phyloP scores from a whole-genome alignment of 805 yeast genomes.

The Lipomyces orientalis region DNA sequence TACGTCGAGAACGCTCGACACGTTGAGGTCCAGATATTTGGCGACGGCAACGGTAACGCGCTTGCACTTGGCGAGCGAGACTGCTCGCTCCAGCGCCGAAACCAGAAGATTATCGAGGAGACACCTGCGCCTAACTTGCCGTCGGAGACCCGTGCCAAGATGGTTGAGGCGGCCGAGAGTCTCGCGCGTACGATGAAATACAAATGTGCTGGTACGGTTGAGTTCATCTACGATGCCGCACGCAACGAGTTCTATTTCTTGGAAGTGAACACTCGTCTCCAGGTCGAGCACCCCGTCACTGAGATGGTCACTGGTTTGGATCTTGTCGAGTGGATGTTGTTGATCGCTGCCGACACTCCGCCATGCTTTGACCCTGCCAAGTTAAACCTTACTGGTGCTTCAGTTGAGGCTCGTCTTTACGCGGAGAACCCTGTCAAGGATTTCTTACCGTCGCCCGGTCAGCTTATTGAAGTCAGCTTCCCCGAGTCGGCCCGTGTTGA shows the following conservation, averaged over 20 bases:
- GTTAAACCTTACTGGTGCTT: conserved; percentile 75
- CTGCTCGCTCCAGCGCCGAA: conserved; percentile 96
- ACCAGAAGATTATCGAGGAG: conserved; percentile 95
- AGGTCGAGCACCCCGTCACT: conserved; percentile 97
- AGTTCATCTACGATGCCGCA: conserved; percentile 84
- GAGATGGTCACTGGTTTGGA: conserved; percentile 95
- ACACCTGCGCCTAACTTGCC: conserved; percentile 97
- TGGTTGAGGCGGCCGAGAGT: conserved; percentile 85
- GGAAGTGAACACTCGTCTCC: conserved; percentile 95
- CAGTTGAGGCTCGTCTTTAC: conserved; percentile 95
- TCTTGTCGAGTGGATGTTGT: conserved; percentile 95
- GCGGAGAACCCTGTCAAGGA: conserved; percentile 97
- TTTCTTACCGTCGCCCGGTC: conserved; percentile 96
- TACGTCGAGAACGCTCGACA: conserved; percentile 95
- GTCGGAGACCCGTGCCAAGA: conserved; percentile 68
- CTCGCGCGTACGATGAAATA: conserved; percentile 83
- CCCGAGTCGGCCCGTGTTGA: conserved; percentile 94
- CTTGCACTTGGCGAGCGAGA: conserved; percentile 97
- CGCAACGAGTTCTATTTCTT: conserved; percentile 91
- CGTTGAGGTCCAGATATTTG: conserved; percentile 95
- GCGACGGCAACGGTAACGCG: conserved; percentile 93
- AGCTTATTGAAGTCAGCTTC: conserved; percentile 79
- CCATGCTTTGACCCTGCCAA: conserved; percentile 69
- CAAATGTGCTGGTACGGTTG: conserved; percentile 98
- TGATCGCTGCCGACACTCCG: conserved; percentile 86